Base-by-base conservation (phyloP, 202 grass and related monocot species). In the Zoysia matrella region DNA sequence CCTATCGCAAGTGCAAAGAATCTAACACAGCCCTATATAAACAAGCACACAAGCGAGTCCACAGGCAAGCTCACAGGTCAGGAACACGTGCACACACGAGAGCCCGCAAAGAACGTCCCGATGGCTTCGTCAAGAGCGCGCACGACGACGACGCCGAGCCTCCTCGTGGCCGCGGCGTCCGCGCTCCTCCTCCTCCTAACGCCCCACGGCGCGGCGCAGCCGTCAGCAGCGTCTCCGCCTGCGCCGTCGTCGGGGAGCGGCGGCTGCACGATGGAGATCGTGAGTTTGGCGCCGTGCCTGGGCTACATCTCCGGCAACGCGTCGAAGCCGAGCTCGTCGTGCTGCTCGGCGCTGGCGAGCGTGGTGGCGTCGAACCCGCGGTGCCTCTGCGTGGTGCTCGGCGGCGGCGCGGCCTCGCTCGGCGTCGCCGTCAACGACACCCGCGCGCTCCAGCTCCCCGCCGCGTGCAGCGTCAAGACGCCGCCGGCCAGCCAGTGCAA, bases 271-370 rank as follows among this genome's bases (percentile, higher is more conserved):
- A 75, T 47, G 41, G 64, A 55, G 47, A 82, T 93, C 5, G 67
- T 93, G 45, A 89, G 84, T 87, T 58, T 93, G 72, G 67, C 81
- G 0, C 45, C 91, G 11, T 93, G 91, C 81, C 81, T 93, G 36
- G 22, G 72, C 57, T 93, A 65, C 63, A 79, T 75, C 6, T 66
- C 81, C 0, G 91, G 87, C 11, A 87, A 87, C 46, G 12, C 69
- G 0, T 67, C 87, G 1, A 75, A 73, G 56, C 91, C 91, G 0
- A 79, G 76, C 52, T 50, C 81, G 1, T 79, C 84, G 15, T 93
- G 87, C 84, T 90, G 91, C 81, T 76, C 87, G 8, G n/a, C 80
- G 72, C 76, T 90, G 52, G 11, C 87, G 1, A 68, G 39, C 48
- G 82, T 88, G 4, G 80, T 90, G 84, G 4, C 83, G 70, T 80